Evolutionary conservation across 495 filamentous ascomycete species (phyloP), one percentile per base, ranked within the genome.

Genomic region (Margaritispora aquatica): DNA sequence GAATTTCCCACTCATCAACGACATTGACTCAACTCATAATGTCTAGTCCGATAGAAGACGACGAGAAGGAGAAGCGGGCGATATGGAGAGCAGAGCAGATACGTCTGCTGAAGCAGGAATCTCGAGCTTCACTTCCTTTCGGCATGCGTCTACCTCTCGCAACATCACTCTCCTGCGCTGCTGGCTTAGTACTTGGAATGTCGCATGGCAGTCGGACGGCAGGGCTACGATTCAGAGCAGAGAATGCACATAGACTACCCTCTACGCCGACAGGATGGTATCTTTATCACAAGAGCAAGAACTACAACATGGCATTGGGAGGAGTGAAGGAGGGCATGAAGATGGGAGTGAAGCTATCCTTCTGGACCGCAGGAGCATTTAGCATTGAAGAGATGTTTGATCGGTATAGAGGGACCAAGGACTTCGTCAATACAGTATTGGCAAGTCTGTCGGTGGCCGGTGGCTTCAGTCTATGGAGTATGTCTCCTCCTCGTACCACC

Each of bases 281-380:
- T 69, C 82, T 97, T 26, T 98, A 98, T 69, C 95, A 97, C 73
- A 97, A 96, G 73, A 89, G 83, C 66, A 97, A 97, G 74, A 97
- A 96, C 70, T 97, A 97, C 74, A 81, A 88, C 57, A 73, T 85
- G 5, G 80, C 86, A 51, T 78, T 85, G 11, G 89, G 88, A 1
- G 94, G 86, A 0, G 71, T 92, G 13, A 81, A 80, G 62, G 89
- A 92, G 68, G 95, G 90, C 0, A 54, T 88, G 41, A 86, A 81
- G 65, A 86, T 91, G 81, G 93, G 88, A 3, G 67, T 71, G n/a
- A 87, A 80, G 66, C 69, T 96, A 15, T 80, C 77, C 17, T 73
- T 83, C 51, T 83, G 90, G 88, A 76, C 81, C 54, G 73, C 77
- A 60, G 68, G 84, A 64, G 84, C 96, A 77, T 82, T 92, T 58